Percentiles rank a stretch among this genome's conserved stretches.
phyloP scores from a whole-genome alignment of 2,329 filamentous ascomycete species.

The Beauveria scarabaeidicola region DNA sequence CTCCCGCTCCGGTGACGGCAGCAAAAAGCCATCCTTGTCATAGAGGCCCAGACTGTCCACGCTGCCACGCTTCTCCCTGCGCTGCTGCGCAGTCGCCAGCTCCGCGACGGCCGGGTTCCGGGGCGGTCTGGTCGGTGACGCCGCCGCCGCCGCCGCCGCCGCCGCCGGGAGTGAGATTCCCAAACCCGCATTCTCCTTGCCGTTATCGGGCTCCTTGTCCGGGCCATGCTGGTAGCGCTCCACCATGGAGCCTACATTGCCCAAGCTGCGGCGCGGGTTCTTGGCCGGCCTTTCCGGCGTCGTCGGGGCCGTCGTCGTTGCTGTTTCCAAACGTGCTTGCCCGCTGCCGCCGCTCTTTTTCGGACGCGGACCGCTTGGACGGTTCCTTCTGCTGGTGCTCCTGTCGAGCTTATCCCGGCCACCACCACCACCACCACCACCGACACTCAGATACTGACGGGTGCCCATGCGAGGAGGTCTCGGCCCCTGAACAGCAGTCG shows the following conservation, averaged over 20 bases:
- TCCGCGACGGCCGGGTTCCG: conserved; percentile 21
- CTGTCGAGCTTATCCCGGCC: neutral
- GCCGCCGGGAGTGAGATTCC: conserved; percentile 2
- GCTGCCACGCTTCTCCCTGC: conserved; percentile 20
- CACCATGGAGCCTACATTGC: conserved; percentile 1
- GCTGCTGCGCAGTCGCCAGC: conserved; percentile 17
- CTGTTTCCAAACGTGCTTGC: neutral
- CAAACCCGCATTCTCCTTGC: conserved; percentile 9
- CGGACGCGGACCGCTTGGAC: neutral
- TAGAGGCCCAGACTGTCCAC: conserved; percentile 35
- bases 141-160: neutral
- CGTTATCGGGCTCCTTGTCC: neutral
- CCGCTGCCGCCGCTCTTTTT: neutral
- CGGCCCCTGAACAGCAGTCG: conserved; percentile 8
- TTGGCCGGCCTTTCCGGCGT: conserved; percentile 5
- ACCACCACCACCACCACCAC: neutral
- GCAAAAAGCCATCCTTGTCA: conserved; percentile 37
- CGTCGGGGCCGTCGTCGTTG: neutral
- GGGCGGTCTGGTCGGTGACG: neutral
- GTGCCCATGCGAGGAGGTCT: conserved; percentile 25
- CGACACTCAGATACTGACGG: conserved; percentile 38
- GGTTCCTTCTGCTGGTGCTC: conserved; percentile 14
- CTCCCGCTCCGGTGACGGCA: conserved; percentile 32
- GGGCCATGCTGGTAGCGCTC: neutral
- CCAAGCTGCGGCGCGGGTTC: conserved; percentile 12